Evolutionary conservation across 495 filamentous ascomycete species (phyloP), one percentile per base, ranked within the genome.

Genomic region (Penicillium turbatum): DNA sequence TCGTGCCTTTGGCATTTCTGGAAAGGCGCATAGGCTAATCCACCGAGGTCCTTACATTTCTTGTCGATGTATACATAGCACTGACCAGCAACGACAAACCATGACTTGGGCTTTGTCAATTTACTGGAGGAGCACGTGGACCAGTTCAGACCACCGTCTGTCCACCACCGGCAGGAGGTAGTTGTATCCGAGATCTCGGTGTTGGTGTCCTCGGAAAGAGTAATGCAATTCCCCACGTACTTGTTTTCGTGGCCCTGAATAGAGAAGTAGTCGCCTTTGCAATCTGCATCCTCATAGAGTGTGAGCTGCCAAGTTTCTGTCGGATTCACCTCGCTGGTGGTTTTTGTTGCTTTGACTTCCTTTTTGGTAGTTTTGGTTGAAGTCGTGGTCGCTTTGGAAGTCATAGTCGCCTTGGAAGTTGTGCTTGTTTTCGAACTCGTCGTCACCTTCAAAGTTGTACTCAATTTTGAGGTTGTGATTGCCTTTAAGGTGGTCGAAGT

Each of bases 101-200:
- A 57, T 13, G 48, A 53, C 17, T 48, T 42, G 5, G 54, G 54
- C 0, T 7, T 17, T 17, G 12, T 38, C 2, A 57, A 10, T 5
- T 21, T 31, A 16, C 49, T 53, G 10, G 9, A 7, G 2, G 43
- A 12, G 17, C 54, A 57, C 6, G 24, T 29, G 5, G 9, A 4
- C 54, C 54, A 57, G 3, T 30, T 16, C 7, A 27, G 19, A 0
- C 49, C 54, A 12, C 12, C 48, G 0, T 52, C 29, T 9, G 32
- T n/a, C 29, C 42, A 61, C 55, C 51, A 52, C 11, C 51, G 59
- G 12, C 59, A 61, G 3, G 44, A 55, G 3, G 41, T 43, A 1
- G 27, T 35, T 10, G 24, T 13, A 26, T 39, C 42, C 13, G 29
- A 13, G 16, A 51, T 44, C 2, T 30, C 6, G 6, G 48, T 51